A percentile compares a stretch with the other conserved stretches of the same genome.
phyloP scores from a whole-genome alignment of 176 grass and related monocot species.

The Cocos nucifera region DNA sequence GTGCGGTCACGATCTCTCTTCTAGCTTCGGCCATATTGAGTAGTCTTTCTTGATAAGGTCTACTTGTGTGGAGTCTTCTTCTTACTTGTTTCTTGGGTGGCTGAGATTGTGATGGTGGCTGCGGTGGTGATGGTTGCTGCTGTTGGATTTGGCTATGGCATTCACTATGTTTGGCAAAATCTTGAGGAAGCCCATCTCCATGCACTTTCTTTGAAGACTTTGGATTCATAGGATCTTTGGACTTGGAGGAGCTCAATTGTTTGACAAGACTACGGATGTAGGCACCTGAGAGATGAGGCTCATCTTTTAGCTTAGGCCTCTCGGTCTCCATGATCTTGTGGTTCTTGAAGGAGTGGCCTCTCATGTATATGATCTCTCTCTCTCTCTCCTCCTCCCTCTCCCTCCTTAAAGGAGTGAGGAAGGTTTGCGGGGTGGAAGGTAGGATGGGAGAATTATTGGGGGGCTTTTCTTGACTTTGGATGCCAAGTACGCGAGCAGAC shows the following conservation, averaged over 20 bases:
- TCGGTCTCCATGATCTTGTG: constrained; percentile 10
- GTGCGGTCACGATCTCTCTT: constrained; percentile 83
- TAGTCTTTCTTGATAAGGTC: constrained; percentile 82
- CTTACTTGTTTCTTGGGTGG: constrained; percentile 87
- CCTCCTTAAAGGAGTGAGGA: constrained; percentile 18
- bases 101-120: constrained; percentile 21
- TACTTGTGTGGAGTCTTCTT: constrained; percentile 82
- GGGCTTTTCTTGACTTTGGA: constrained; percentile 33
- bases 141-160: constrained; percentile 12
- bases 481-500: constrained; percentile 26
- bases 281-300: constrained; percentile 76
- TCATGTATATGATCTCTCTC: constrained; percentile 21
- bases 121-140: constrained; percentile 19
- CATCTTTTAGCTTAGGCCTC: constrained; percentile 21
- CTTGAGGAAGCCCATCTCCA: neutral
- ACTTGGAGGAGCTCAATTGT: constrained; percentile 76
- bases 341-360: neutral
- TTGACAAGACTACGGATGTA: constrained; percentile 91
- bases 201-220: neutral
- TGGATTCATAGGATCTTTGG: constrained; percentile 9
- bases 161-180: constrained; percentile 21
- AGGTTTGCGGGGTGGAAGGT: constrained; percentile 6
- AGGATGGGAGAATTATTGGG: constrained; percentile 16
- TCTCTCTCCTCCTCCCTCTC: constrained; percentile 40
- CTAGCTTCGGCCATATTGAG: constrained; percentile 97